Percentiles rank a stretch among this genome's conserved stretches.
These are phyloP conservation scores for Xerocomus potaroensis DNA, from an alignment of 768 basidiomycete species.

Conservation along the genomic window DNA sequence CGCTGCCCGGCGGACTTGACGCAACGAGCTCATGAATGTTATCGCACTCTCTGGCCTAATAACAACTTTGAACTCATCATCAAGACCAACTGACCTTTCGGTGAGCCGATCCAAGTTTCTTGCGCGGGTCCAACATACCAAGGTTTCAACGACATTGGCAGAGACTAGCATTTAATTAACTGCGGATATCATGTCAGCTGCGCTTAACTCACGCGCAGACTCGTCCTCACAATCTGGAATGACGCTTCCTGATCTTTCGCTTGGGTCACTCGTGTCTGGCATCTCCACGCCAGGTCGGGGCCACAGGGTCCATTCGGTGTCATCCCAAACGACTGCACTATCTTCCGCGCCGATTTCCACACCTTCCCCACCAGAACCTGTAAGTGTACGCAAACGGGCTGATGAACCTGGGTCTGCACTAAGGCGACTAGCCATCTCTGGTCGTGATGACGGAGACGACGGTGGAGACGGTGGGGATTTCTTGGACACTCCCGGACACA, in stretches of 20 bases:
- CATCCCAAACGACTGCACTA: constrained; percentile 48
- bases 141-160: background rate
- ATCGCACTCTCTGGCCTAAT: background rate
- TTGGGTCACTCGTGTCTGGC: constrained; percentile 51
- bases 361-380: constrained; percentile 42
- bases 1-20: background rate
- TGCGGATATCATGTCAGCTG: constrained; percentile 36
- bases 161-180: background rate
- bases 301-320: constrained; percentile 45
- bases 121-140: background rate
- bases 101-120: constrained; percentile 6
- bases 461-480: constrained; percentile 40
- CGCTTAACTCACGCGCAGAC: constrained; percentile 38
- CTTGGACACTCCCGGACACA: constrained; percentile 51
- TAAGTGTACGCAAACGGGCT: constrained; percentile 34
- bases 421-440: constrained; percentile 34
- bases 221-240: constrained; percentile 40
- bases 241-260: constrained; percentile 56
- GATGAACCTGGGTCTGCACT: constrained; percentile 39
- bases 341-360: constrained; percentile 50
- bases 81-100: constrained; percentile 1
- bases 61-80: constrained; percentile 1
- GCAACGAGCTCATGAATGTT: constrained; percentile 1
- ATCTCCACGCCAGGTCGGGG: constrained; percentile 49
- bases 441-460: constrained; percentile 36